These are phyloP conservation scores for Salix arbutifolia DNA, from an alignment of 345 rosid species.

Conservation along the genomic window DNA sequence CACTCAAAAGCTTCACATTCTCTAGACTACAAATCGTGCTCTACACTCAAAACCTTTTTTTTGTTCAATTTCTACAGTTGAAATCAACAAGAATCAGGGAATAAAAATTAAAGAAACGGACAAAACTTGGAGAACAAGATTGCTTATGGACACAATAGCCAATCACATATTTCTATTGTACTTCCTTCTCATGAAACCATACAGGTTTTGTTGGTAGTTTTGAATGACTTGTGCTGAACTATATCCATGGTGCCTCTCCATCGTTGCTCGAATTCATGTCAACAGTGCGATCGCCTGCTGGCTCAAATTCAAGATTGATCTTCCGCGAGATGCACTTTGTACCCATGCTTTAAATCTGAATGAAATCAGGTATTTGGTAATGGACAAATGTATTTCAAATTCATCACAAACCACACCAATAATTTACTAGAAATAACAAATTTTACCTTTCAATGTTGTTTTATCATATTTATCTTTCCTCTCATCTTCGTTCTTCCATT, in stretches of 20 bases:
- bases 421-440: background rate
- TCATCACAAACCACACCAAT: background rate
- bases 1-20: constrained; percentile 26
- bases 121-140: constrained; percentile 6
- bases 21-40: constrained; percentile 14
- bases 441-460: constrained; percentile 26
- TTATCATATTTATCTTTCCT: constrained; percentile 31
- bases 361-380: constrained; percentile 17
- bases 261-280: background rate
- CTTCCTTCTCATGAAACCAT: background rate
- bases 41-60: constrained; percentile 21
- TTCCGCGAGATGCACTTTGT: constrained; percentile 50
- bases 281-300: background rate
- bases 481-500: constrained; percentile 57
- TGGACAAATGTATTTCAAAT: background rate
- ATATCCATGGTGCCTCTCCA: background rate
- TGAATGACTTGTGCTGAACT: background rate
- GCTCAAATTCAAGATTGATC: constrained; percentile 41
- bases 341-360: constrained; percentile 59
- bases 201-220: constrained; percentile 3
- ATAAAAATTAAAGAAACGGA: background rate
- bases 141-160: constrained; percentile 16
- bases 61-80: constrained; percentile 32
- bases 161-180: constrained; percentile 14
- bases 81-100: constrained; percentile 19